Evolutionary conservation across 192 early-diverging fungal species (phyloP).

Genomic region (Globomyces pollinis-pini): DNA sequence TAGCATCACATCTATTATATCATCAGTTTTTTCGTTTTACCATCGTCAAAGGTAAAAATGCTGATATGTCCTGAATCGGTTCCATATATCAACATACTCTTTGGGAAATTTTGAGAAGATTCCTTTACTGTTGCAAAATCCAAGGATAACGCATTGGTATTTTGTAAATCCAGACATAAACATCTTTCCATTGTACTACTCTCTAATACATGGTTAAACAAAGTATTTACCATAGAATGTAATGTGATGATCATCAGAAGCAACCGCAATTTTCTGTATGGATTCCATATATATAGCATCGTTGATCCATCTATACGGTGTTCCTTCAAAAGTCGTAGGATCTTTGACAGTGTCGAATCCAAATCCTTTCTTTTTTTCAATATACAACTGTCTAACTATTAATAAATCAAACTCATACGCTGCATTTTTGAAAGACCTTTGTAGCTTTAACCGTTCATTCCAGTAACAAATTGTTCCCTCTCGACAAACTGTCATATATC

Average conservation of each 20-base stretch:
- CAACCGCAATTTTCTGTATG: conserved; percentile 31
- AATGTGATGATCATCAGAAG: conserved; percentile 45
- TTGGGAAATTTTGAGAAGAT: conserved; percentile 18
- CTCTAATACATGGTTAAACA: conserved; percentile 19
- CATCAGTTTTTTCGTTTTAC: no score
- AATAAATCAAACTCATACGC: conserved; percentile 21
- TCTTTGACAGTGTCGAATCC: background rate
- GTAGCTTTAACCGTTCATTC: conserved; percentile 41
- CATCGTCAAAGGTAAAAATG: conserved; percentile 28
- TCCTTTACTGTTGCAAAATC: conserved; percentile 27
- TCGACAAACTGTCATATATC: conserved; percentile 34
- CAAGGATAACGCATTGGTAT: conserved; percentile 25
- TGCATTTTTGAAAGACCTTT: conserved; percentile 26
- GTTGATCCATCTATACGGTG: conserved; percentile 34
- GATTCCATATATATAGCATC: conserved; percentile 30
- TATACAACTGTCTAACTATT: conserved; percentile 12
- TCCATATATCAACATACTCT: conserved; percentile 33
- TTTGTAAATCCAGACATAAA: conserved; percentile 36
- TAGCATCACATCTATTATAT: no score
- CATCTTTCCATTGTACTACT: conserved; percentile 31
- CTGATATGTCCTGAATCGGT: conserved; percentile 37
- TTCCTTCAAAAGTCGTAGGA: conserved; percentile 8
- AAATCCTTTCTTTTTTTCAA: conserved; percentile 18
- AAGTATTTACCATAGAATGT: conserved; percentile 45
- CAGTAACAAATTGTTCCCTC: conserved; percentile 44